Base-by-base conservation (phyloP, 371 early-diverging fungal species). In the Phascolomyces articulosus region DNA sequence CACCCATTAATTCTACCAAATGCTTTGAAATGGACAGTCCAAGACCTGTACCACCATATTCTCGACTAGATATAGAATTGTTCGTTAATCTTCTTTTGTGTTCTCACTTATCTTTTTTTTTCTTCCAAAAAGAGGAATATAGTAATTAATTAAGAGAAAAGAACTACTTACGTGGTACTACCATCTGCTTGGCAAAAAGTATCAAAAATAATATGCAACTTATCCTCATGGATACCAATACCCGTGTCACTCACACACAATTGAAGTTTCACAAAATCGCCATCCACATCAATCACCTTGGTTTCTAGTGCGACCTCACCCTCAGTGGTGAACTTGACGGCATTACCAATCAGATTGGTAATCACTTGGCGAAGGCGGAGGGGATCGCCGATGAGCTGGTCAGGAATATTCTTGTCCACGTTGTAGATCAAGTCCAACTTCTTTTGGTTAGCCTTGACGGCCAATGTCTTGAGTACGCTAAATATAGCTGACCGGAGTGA, bases 151-250 rank as follows among this genome's bases (percentile, higher is more conserved):
- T 44, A 4, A 18, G 4, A n/a, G 4, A 23, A 55, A n/a, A 54
- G 18, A 29, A 2, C 38, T 23, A 62, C 69, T 69, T 67, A 71
- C 31, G 90, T 89, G 2, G 91, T 92, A 27, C 88, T 85, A 20
- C 90, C 87, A 55, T 89, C 90, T 3, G 91, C 93, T 69, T 92
- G 93, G 49, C 85, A 77, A 74, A 90, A 95, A 7, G 90, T 89
- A 54, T 88, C 87, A 67, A 95, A 95, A 20, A 93, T 87, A 58
- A 85, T 66, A 27, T 83, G 70, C 58, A 87, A 74, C 68, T 86
- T 88, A 59, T 88, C 87, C 31, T 82, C 77, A 38, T 83, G 75
- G 59, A 93, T 93, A n/a, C 94, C 95, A 38, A 93, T 93, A 34
- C 95, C 95, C 0, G 90, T 88, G 65, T 94, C 95, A 29, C 70